A percentile compares a stretch with the other conserved stretches of the same genome.
Evolutionary conservation across 176 grass and related monocot species (phyloP).

Genomic region (Hordeum vulgare): DNA sequence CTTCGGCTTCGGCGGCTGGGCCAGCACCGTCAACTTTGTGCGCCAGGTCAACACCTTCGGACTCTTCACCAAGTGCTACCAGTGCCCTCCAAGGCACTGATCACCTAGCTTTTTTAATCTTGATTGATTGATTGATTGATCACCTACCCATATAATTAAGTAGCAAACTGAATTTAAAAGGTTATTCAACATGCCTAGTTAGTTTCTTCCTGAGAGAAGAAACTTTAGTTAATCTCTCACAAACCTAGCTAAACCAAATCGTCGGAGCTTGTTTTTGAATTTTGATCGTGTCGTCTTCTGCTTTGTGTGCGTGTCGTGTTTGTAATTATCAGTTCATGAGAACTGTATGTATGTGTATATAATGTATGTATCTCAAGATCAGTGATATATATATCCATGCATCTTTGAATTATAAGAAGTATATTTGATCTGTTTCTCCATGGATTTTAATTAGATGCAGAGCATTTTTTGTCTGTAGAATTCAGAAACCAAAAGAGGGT

Average conservation of each 20-base stretch:
- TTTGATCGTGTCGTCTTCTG: not conserved
- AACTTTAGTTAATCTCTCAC: not conserved
- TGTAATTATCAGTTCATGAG: slow-evolving; percentile 6
- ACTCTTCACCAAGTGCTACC: slow-evolving; percentile 97
- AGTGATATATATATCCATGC: not conserved
- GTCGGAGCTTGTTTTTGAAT: not conserved
- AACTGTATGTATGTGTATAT: not conserved
- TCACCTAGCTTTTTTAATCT: not conserved
- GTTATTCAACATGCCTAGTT: not conserved
- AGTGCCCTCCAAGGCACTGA: slow-evolving; percentile 77
- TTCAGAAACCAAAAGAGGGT: not conserved
- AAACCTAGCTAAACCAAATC: not conserved
- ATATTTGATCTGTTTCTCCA: not conserved
- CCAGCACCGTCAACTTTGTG: slow-evolving; percentile 83
- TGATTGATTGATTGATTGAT: too few relatives aligned
- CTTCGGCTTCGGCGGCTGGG: slow-evolving; percentile 93
- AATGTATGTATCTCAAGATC: not conserved
- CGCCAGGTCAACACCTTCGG: slow-evolving; percentile 73
- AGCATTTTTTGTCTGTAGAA: not conserved
- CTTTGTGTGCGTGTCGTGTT: not conserved
- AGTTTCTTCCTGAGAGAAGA: slow-evolving; percentile 2
- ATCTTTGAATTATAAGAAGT: too few relatives aligned
- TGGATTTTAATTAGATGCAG: not conserved
- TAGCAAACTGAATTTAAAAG: not conserved
- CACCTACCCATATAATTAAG: not conserved